Evolutionary conservation across 2,329 filamentous ascomycete genomes (phyloP).

Genomic region (Diaporthe humulicola): DNA sequence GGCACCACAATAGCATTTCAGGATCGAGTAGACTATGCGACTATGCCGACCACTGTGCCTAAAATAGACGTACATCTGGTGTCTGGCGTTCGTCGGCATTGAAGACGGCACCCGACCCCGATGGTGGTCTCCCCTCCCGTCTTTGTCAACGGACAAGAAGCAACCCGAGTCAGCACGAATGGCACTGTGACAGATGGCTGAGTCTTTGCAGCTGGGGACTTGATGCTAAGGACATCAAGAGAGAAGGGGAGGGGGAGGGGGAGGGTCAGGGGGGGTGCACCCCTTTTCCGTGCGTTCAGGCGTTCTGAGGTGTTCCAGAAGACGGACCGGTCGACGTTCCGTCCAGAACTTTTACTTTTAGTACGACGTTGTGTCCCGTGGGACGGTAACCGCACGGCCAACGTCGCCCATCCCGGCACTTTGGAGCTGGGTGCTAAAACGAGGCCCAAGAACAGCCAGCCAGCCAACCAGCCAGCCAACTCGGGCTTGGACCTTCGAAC

Average conservation of each 20-base stretch:
- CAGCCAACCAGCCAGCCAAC: background rate
- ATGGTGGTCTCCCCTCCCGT: background rate
- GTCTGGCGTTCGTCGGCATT: background rate
- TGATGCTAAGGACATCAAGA: background rate
- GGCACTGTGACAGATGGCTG: background rate
- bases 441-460: conserved; percentile 3
- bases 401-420: conserved; percentile 12
- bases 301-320: conserved; percentile 28
- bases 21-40: background rate
- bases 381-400: conserved; percentile 19
- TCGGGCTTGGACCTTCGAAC: conserved; percentile 6
- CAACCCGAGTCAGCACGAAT: background rate
- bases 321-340: conserved; percentile 14
- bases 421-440: conserved; percentile 27
- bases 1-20: background rate
- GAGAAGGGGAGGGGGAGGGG: background rate
- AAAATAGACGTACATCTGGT: conserved; percentile 13
- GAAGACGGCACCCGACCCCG: conserved; percentile 15
- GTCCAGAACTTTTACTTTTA: background rate
- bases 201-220: conserved; percentile 4
- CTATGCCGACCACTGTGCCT: conserved; percentile 4
- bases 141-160: background rate
- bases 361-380: conserved; percentile 24
- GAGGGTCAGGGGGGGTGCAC: background rate
- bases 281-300: conserved; percentile 15